Base-by-base conservation (phyloP, 2,329 filamentous ascomycete species). In the Monosporascus sp. region DNA sequence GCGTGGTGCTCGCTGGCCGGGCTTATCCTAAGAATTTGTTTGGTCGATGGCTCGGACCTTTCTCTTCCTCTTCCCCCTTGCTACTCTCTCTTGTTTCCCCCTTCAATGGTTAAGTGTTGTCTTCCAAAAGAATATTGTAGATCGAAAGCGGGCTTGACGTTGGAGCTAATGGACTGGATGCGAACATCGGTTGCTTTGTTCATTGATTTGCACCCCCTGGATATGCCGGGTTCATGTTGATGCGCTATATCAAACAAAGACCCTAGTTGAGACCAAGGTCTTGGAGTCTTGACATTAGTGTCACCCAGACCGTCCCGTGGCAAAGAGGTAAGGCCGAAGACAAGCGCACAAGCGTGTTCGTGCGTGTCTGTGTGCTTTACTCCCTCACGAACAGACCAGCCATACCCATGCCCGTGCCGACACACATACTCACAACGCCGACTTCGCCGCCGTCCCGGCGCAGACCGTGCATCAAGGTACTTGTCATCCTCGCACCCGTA, bases 351-450 rank as follows among this genome's bases (percentile, higher is more conserved):
- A 24, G 20, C 40, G 40, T 14, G 14, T 43, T 9, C 14, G 4
- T 35, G 4, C n/a, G n/a, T 14, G 11, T 14, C 31, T 35, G 31
- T 35, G 6, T 14, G 31, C 31, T 35, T 35, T 35, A 35, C 70
- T 88, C 85, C 60, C 81, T 73, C 49, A 86, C 82, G 70, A 87
- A 85, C 70, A 87, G 68, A 26, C 81, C 82, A 3, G 84, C 85
- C 81, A 89, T 88, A 17, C 86, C 86, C 85, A 89, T 89, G n/a
- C 87, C 87, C 0, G 88, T 91, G 17, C 88, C 88, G 55, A 91
- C 83, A 70, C 92, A 97, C 89, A 97, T 96, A 65, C 88, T 94
- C 52, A 96, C 82, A 45, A 96, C 89, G 60, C 92, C 91, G 48
- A 96, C 76, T 70, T 93, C 79, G 54, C 88, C 79, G 1, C 84